Evolutionary conservation across 2,329 filamentous ascomycete species (phyloP).

Genomic region (Colletotrichum endophyticum): DNA sequence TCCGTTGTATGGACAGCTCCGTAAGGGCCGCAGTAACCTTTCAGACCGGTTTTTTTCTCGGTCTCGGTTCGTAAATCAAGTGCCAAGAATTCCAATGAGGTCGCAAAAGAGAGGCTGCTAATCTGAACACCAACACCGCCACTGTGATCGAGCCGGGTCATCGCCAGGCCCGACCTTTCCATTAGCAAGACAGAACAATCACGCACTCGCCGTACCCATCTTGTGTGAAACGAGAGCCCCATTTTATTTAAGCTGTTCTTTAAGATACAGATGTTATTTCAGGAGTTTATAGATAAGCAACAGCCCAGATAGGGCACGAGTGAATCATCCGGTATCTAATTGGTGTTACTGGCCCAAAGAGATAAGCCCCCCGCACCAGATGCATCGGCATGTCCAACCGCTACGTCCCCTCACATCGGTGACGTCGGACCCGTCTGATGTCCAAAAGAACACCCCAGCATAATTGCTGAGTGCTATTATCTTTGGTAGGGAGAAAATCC

Average conservation of each 20-base stretch:
- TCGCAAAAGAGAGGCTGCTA: too few species aligned
- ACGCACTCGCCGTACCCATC: too few species aligned
- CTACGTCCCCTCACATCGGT: background rate
- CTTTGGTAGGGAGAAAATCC: rapidly evolving
- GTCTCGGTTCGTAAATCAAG: too few species aligned
- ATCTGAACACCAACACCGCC: too few species aligned
- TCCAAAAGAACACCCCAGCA: background rate
- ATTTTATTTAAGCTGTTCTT: background rate
- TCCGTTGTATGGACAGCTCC: too few species aligned
- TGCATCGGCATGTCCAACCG: background rate
- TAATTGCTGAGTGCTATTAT: background rate
- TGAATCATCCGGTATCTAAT: background rate
- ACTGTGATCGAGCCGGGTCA: too few species aligned
- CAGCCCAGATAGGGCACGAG: background rate
- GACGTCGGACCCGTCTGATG: background rate
- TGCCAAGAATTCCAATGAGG: too few species aligned
- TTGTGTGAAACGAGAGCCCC: too few species aligned
- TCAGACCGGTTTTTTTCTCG: too few species aligned
- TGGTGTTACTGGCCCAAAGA: background rate
- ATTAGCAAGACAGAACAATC: too few species aligned
- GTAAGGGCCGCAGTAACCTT: too few species aligned
- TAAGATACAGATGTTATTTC: background rate
- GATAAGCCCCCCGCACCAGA: background rate
- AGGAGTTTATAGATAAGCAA: background rate
- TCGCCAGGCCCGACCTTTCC: too few species aligned